phyloP scores from a whole-genome alignment of 345 rosid species.

The Heritiera fomes region DNA sequence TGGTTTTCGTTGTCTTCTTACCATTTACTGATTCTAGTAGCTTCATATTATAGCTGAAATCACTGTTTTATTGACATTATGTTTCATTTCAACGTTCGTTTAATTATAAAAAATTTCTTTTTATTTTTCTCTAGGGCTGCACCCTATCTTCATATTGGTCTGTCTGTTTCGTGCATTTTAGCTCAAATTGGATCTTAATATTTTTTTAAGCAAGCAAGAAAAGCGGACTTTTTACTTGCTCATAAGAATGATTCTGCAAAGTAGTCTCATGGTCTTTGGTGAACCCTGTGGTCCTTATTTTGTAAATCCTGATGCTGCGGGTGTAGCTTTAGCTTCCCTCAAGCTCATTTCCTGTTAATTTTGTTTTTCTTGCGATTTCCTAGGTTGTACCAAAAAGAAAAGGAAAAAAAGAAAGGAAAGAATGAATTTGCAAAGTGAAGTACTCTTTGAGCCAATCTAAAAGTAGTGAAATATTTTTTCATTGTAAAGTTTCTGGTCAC shows the following conservation, averaged over 20 bases:
- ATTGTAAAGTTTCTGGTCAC: not conserved
- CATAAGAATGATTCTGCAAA: not conserved
- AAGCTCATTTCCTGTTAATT: not conserved
- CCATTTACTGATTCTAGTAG: not conserved
- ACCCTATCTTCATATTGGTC: not conserved
- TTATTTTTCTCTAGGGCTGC: not conserved
- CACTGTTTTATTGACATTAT: not conserved
- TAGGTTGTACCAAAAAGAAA: not conserved
- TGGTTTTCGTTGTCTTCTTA: not conserved
- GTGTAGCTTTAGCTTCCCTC: not conserved
- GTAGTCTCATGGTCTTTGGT: not conserved
- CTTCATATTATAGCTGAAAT: conserved; percentile 5
- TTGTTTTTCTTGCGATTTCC: not conserved
- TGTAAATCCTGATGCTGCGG: not conserved
- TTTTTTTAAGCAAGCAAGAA: not conserved
- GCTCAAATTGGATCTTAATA: conserved; percentile 5
- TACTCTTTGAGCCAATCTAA: not conserved
- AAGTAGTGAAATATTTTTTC: not conserved
- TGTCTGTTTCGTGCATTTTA: not conserved
- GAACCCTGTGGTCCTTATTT: not conserved
- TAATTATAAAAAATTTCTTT: not conserved
- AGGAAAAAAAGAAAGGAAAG: not conserved
- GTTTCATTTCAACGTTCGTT: not conserved
- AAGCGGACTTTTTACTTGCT: not conserved
- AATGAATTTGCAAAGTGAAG: not conserved